These are phyloP conservation scores for Lasiodiplodia citricola DNA, from an alignment of 2,329 filamentous ascomycete species.

Conservation along the genomic window DNA sequence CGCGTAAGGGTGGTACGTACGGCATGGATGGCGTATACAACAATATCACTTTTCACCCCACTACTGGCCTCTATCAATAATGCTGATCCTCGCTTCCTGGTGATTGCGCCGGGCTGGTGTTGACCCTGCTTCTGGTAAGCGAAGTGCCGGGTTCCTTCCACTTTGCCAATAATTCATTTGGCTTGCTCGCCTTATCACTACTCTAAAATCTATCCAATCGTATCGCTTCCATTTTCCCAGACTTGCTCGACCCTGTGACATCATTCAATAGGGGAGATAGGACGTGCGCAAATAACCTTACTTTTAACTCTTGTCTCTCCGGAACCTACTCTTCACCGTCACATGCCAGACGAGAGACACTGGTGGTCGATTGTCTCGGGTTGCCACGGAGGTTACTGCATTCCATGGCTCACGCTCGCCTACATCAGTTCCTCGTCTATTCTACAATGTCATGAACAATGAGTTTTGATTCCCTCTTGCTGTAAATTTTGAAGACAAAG, in stretches of 20 bases:
- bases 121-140: not conserved
- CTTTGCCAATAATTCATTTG: not conserved
- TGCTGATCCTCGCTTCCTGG: too few species aligned
- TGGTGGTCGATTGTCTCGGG: not conserved
- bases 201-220: not conserved
- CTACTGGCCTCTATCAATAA: too few species aligned
- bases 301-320: not conserved
- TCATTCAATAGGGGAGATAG: not conserved
- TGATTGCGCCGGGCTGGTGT: not conserved
- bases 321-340: not conserved
- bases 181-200: not conserved
- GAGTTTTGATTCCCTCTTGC: too few species aligned
- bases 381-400: not conserved
- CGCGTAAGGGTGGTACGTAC: conserved; percentile 3
- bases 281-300: not conserved
- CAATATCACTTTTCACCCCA: not conserved
- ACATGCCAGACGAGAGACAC: not conserved
- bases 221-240: not conserved
- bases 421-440: too few species aligned
- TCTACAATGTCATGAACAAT: too few species aligned
- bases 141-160: not conserved
- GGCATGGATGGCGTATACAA: not conserved
- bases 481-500: too few species aligned
- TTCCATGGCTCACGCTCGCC: too few species aligned
- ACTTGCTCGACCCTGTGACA: not conserved